Evolutionary conservation across 106 monocot genomes (phyloP).

Genomic region (Dendrobium chrysotoxum): DNA sequence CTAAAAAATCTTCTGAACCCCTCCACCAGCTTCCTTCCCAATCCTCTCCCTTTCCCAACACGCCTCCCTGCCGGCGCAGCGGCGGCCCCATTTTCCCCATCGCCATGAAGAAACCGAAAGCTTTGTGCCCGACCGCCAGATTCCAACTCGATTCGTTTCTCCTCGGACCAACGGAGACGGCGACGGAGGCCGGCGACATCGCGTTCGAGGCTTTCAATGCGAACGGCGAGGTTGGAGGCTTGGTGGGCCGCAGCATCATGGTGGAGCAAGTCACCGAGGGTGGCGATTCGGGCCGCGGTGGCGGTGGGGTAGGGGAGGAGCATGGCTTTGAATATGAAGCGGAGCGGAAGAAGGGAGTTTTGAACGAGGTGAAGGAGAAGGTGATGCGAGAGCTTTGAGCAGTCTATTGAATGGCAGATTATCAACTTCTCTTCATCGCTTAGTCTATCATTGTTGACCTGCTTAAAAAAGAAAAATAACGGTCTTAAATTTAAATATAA

Average conservation of each 20-base stretch:
- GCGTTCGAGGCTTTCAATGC: constrained; percentile 59
- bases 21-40: constrained; percentile 44
- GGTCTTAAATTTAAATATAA: too few species aligned
- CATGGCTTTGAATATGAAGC: constrained; percentile 89
- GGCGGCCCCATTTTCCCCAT: not conserved
- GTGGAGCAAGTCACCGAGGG: constrained; percentile 66
- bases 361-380: constrained; percentile 62
- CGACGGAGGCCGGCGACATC: constrained; percentile 49
- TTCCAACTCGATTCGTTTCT: constrained; percentile 18
- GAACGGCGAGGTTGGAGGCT: constrained; percentile 36
- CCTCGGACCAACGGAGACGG: constrained; percentile 40
- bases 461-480: not conserved
- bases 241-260: constrained; percentile 57
- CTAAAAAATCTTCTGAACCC: constrained; percentile 60
- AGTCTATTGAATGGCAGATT: constrained; percentile 54
- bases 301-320: constrained; percentile 27
- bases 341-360: constrained; percentile 76
- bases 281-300: constrained; percentile 16
- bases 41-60: not conserved
- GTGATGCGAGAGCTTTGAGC: constrained; percentile 48
- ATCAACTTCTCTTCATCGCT: constrained; percentile 68
- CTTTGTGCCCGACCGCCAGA: not conserved
- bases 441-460: constrained; percentile 36
- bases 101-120: not conserved
- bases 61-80: not conserved